Evolutionary conservation across 1,284 basidiomycete species (phyloP).

Genomic region (Vanrija humicola): DNA sequence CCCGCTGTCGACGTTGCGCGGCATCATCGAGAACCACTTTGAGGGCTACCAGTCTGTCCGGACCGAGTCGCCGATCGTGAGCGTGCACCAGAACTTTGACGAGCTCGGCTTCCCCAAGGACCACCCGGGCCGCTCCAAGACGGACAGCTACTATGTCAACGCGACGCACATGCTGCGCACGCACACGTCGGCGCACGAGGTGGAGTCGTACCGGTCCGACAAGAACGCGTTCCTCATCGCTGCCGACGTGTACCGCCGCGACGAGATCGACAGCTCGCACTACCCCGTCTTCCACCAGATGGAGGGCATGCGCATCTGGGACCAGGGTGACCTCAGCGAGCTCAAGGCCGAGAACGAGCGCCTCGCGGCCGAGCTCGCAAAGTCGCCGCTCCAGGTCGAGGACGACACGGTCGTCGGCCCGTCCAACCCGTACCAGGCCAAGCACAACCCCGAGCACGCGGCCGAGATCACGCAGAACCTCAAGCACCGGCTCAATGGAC

Average conservation of each 20-base stretch:
- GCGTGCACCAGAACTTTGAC: conserved; percentile 92
- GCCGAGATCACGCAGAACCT: conserved; percentile 75
- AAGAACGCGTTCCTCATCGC: conserved; percentile 83
- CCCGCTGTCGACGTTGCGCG: conserved; percentile 79
- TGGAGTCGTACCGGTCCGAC: conserved; percentile 77
- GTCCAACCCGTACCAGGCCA: conserved; percentile 74
- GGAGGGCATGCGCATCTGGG: conserved; percentile 82
- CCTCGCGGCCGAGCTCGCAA: conserved; percentile 60
- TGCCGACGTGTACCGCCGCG: conserved; percentile 97
- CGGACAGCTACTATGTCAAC: conserved; percentile 97
- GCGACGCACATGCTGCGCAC: conserved; percentile 85
- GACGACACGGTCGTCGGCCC: conserved; percentile 72
- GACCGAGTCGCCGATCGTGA: conserved; percentile 80
- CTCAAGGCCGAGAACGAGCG: conserved; percentile 52
- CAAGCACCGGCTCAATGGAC: conserved; percentile 84
- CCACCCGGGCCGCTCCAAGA: conserved; percentile 84
- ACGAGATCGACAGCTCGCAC: conserved; percentile 96
- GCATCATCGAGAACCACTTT: conserved; percentile 80
- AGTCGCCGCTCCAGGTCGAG: conserved; percentile 74
- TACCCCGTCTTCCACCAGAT: conserved; percentile 99
- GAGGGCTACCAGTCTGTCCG: conserved; percentile 48
- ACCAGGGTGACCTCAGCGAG: conserved; percentile 50
- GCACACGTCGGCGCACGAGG: conserved; percentile 96
- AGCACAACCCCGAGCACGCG: conserved; percentile 68
- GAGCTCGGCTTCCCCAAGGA: conserved; percentile 89